Base-by-base conservation (phyloP, 768 basidiomycete genomes). In the Chalciporus pseudorubinellus region DNA sequence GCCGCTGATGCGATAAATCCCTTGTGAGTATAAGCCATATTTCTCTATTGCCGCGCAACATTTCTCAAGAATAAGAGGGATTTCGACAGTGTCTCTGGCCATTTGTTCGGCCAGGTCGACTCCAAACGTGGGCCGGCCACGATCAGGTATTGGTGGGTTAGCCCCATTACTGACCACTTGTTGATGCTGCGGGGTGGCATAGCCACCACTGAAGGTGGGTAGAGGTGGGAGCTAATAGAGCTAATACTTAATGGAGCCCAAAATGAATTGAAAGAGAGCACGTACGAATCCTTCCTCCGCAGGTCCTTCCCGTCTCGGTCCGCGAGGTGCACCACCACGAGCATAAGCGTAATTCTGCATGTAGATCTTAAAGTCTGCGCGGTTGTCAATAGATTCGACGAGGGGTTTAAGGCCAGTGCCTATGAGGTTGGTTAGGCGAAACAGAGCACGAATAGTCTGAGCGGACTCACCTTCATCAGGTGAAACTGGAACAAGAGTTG, bases 301-400 rank as follows among this genome's bases (percentile, higher is more conserved):
- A 4, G 93, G 92, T 3, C 92, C 95, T 59, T 97, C 92, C 55
- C 94, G 77, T 53, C 89, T 78, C 24, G 90, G 92, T n/a, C 89
- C 92, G 34, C 84, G 76, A 13, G 74, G 72, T 34, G 66, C 70
- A 44, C 78, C 74, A 11, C 87, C 89, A 53, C 89, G 88, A 24
- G 92, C 92, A 63, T 95, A 92, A 1, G 90, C 87, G 65, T 95
- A 99, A 66, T 97, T 93, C 66, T 97, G 92, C 95, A 99, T 98
- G 66, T 87, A 99, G 8, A 80, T 83, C 72, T 89, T 95, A 74
- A 99, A 98, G 70, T 99, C 97, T 31, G 85, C 78, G 34, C 94
- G 83, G 61, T 94, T 94, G 70, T 99, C 95, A 59, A 99, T 97
- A 6, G 83, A 81, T 67, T 98, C 95, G 51, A 89, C 86, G 20